These are phyloP conservation scores for Cryptococcus wingfieldii DNA, from an alignment of 1,284 basidiomycete species.

Conservation along the genomic window DNA sequence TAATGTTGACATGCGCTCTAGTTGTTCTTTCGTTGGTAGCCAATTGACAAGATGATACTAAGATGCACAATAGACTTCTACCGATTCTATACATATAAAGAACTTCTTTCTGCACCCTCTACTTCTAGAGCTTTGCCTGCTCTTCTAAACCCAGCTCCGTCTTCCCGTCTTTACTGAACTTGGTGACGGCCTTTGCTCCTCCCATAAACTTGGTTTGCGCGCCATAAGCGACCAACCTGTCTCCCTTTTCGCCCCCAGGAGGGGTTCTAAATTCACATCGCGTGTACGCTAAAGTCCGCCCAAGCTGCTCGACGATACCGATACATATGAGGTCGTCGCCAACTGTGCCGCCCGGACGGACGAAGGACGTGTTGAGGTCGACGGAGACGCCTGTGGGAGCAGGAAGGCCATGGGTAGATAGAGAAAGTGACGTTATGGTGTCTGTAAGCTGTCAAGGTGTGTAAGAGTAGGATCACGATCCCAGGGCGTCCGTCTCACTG, in stretches of 20 bases:
- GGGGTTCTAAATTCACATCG: constrained; percentile 12
- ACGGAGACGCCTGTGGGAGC: constrained; percentile 46
- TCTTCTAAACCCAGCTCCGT: constrained; percentile 22
- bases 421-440: constrained; percentile 45
- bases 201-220: constrained; percentile 48
- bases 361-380: constrained; percentile 47
- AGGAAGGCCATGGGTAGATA: constrained; percentile 43
- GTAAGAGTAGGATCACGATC: neutral
- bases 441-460: constrained; percentile 37
- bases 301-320: constrained; percentile 43
- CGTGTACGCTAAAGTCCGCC: constrained; percentile 22
- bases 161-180: constrained; percentile 38
- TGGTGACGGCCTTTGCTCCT: constrained; percentile 18
- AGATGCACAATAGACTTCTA: too few species aligned
- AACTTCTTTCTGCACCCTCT: neutral
- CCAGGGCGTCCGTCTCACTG: constrained; percentile 20
- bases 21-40: too few species aligned
- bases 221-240: constrained; percentile 46
- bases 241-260: constrained; percentile 14
- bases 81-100: too few species aligned
- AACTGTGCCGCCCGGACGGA: constrained; percentile 40
- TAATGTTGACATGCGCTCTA: too few species aligned
- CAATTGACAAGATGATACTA: too few species aligned
- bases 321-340: constrained; percentile 37
- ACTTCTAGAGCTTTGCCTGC: constrained; percentile 18